Evolutionary conservation across 768 basidiomycete genomes (phyloP).

Genomic region (Hygrocybe punicea): DNA sequence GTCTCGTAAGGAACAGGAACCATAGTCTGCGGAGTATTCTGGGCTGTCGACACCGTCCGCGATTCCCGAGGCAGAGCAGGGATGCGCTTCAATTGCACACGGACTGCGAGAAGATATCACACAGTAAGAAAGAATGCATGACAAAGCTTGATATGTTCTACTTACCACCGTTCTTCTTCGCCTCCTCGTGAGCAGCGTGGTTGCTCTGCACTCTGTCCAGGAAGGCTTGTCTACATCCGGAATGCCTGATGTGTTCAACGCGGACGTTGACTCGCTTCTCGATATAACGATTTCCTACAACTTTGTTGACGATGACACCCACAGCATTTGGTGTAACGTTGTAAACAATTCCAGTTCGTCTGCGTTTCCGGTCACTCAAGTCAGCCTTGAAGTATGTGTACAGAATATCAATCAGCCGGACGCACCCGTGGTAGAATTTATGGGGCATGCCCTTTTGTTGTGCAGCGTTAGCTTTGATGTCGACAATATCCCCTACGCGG

Average conservation of each 20-base stretch:
- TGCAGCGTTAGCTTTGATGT: slow-evolving; percentile 98
- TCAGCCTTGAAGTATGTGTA: neutral
- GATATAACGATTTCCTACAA: slow-evolving; percentile 97
- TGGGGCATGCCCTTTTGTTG: slow-evolving; percentile 99
- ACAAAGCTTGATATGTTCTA: slow-evolving; percentile 16
- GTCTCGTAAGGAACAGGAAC: slow-evolving; percentile 93
- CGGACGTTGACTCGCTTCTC: slow-evolving; percentile 99
- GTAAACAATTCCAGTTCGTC: slow-evolving; percentile 97
- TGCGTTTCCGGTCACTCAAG: too few species aligned
- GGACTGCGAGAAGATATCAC: slow-evolving; percentile 46
- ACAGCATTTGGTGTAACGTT: slow-evolving; percentile 95
- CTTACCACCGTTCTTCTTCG: slow-evolving; percentile 88
- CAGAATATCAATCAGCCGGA: slow-evolving; percentile 17
- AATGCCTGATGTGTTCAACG: slow-evolving; percentile 93
- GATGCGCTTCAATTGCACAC: slow-evolving; percentile 79
- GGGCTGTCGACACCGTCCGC: slow-evolving; percentile 62
- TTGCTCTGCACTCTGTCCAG: slow-evolving; percentile 93
- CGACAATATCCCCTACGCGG: slow-evolving; percentile 96
- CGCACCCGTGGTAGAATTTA: slow-evolving; percentile 96
- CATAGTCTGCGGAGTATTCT: slow-evolving; percentile 91
- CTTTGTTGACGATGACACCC: slow-evolving; percentile 96
- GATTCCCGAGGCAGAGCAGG: slow-evolving; percentile 80
- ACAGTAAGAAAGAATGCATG: neutral
- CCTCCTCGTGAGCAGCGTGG: slow-evolving; percentile 75
- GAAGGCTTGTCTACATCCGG: slow-evolving; percentile 97